These are phyloP conservation scores for Candida berthetii DNA, from an alignment of 805 yeast species.

Conservation along the genomic window DNA sequence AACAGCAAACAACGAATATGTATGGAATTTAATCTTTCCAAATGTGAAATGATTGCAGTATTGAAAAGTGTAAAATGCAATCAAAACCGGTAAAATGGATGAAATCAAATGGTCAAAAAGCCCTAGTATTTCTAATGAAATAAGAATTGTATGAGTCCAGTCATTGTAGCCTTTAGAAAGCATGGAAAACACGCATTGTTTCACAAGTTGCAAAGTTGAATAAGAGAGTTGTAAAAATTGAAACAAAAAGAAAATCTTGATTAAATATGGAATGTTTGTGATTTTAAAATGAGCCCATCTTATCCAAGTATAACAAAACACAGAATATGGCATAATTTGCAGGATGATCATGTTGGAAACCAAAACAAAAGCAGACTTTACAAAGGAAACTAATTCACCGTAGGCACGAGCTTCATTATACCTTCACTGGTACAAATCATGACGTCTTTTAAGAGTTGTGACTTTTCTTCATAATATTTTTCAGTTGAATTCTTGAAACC, in stretches of 20 bases:
- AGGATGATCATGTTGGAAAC: neutral
- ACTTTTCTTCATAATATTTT: too few relatives aligned
- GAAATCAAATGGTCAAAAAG: too few relatives aligned
- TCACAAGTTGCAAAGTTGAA: too few relatives aligned
- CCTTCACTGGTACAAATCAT: neutral
- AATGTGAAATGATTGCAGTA: neutral
- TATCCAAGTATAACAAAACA: neutral
- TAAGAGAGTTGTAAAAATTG: too few relatives aligned
- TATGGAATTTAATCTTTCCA: neutral
- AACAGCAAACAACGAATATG: neutral
- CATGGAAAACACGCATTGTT: too few relatives aligned
- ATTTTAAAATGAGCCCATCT: neutral
- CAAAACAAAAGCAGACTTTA: too few relatives aligned
- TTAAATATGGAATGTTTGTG: neutral
- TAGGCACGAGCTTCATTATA: too few relatives aligned
- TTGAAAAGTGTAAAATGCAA: neutral
- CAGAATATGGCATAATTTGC: neutral
- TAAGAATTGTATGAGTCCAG: too few relatives aligned
- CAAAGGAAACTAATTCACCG: neutral
- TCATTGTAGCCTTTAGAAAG: too few relatives aligned
- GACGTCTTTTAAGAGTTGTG: neutral
- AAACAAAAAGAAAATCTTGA: neutral
- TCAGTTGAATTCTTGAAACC: too few relatives aligned
- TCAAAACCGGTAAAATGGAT: neutral
- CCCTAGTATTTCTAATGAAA: too few relatives aligned